phyloP scores from a whole-genome alignment of 2,329 filamentous ascomycete genomes.

The Colletotrichum siamense region DNA sequence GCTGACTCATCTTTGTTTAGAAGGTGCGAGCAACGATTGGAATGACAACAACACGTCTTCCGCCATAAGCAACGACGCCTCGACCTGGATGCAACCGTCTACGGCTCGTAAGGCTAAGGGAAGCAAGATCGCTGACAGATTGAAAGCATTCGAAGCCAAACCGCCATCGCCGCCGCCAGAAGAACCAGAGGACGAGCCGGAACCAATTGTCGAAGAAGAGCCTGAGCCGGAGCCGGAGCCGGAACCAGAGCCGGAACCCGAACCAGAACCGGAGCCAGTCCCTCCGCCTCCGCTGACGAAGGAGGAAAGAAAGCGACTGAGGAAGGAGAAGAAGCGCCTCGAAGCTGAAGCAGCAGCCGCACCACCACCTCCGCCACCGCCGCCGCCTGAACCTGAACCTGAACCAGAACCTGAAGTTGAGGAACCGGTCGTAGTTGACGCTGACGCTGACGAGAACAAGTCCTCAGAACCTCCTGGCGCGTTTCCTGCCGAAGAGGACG shows the following conservation, averaged over 20 bases:
- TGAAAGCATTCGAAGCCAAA: conserved; percentile 59
- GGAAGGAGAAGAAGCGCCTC: conserved; percentile 43
- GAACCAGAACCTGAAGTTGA: conserved; percentile 19
- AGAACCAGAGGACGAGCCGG: conserved; percentile 24
- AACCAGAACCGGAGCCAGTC: conserved; percentile 39
- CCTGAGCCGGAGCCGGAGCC: conserved; percentile 3
- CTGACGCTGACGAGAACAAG: conserved; percentile 30
- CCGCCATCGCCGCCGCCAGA: conserved; percentile 35
- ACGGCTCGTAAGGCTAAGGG: conserved; percentile 52
- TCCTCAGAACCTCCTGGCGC: conserved; percentile 58
- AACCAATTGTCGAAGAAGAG: conserved; percentile 21
- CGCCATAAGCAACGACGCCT: conserved; percentile 34
- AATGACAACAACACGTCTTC: conserved; percentile 47
- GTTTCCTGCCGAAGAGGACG: conserved; percentile 60
- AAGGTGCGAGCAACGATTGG: conserved; percentile 43
- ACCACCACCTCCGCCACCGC: conserved; percentile 22
- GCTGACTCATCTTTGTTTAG: conserved; percentile 57
- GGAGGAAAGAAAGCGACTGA: conserved; percentile 47
- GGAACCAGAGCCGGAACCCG: conserved; percentile 25
- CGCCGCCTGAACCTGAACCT: conserved; percentile 14
- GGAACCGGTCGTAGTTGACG: conserved; percentile 19
- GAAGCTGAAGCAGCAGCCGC: conserved; percentile 23
- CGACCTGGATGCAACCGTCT: conserved; percentile 43
- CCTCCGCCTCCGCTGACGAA: conserved; percentile 39
- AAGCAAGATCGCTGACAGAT: conserved; percentile 61